Percentiles rank a stretch among this genome's conserved stretches.
Evolutionary conservation across 305 asterid species (phyloP).

Genomic region (Solanum hybrid): DNA sequence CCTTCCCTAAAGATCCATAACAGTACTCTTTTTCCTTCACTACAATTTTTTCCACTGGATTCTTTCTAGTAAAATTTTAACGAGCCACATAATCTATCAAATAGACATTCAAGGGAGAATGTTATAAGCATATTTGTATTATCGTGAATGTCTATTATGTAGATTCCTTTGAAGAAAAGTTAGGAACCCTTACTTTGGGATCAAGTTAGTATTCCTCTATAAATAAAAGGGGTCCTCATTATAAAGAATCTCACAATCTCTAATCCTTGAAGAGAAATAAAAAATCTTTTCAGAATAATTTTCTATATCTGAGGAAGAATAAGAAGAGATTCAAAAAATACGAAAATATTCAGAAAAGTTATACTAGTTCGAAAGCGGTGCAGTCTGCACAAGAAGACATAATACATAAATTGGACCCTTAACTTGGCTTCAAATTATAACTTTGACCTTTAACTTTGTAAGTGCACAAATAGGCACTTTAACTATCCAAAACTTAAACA

Average conservation of each 20-base stretch:
- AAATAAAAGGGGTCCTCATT: not conserved
- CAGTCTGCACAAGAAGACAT: not conserved
- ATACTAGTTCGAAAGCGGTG: not conserved
- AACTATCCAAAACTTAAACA: too few relatives aligned
- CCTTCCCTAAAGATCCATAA: too few relatives aligned
- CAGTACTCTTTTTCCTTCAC: not conserved
- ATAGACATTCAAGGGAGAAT: not conserved
- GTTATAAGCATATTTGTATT: not conserved
- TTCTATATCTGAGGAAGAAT: not conserved
- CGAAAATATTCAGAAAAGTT: not conserved
- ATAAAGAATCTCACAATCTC: not conserved
- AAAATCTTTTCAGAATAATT: too few relatives aligned
- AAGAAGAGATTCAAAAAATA: not conserved
- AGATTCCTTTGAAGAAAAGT: not conserved
- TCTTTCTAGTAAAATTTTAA: not conserved
- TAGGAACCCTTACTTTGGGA: not conserved
- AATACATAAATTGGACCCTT: too few relatives aligned
- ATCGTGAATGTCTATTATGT: not conserved
- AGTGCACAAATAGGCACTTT: too few relatives aligned
- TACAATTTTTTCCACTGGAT: too few relatives aligned
- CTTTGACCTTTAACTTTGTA: too few relatives aligned
- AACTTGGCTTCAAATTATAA: too few relatives aligned
- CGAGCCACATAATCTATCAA: not conserved
- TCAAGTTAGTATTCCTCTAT: not conserved
- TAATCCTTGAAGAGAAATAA: not conserved